Evolutionary conservation across 2,329 filamentous ascomycete species (phyloP), one percentile per base, ranked within the genome.

Genomic region (Fusarium sterilihyphosum): DNA sequence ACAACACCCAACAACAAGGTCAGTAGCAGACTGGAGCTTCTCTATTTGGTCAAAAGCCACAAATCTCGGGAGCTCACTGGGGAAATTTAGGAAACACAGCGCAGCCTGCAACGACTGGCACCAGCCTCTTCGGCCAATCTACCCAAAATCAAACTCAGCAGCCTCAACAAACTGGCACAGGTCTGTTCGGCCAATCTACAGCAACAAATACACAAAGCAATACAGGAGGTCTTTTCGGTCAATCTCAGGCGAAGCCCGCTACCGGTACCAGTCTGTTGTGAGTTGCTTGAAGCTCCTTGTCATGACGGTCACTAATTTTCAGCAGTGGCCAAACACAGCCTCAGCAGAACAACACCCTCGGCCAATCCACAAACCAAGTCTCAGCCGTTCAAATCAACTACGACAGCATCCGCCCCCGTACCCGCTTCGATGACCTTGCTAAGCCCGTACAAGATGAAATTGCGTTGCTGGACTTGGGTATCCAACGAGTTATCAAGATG

Each of bases 401-500:
- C 60, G 90, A 90, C 77, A 94, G 93, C 80, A 86, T 98, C 69
- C 91, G 94, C 60, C 92, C 93, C 22, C 97, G 95, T 1, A 98
- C 95, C 8, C 94, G 96, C 71, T 98, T 96, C 85, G 94, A 95
- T 80, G 96, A 98, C 82, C 91, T 98, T 35, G 91, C 93, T 69
- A 93, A 96, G 75, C 91, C 94, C 37, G 86, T 98, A 22, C 94
- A 97, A 80, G 90, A 91, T 71, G 86, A 94, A 75, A 93, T 99
- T 71, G 90, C 94, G 71, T 84, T 87, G 16, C 90, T 97, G 73
- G 96, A 99, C 82, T 89, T 90, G 66, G 90, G 92, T 73, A 96
- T 99, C 77, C 90, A 94, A 77, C 88, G 89, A 61, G 94, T 96
- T 80, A 95, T 97, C 78, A 88, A 89, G 67, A 92, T 92, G 82